Percentiles rank a stretch among this genome's conserved stretches.
Conservation (phyloP, 768 basidiomycete species). For the Calvatia gigantea region DNA sequence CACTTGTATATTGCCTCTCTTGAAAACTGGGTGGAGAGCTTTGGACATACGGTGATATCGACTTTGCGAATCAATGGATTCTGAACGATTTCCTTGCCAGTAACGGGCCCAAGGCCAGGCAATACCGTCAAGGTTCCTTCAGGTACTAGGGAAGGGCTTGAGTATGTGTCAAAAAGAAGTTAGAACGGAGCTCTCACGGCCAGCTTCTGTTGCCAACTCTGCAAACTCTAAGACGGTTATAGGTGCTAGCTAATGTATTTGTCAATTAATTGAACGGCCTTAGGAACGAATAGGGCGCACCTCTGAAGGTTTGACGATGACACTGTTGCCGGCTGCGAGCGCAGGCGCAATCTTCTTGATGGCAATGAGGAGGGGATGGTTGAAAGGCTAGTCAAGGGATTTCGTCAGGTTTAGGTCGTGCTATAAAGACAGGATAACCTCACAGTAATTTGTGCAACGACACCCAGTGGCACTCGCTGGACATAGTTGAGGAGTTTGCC, state of each 20-base stretch:
- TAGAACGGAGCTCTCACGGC: constrained; percentile 38
- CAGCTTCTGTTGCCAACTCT: constrained; percentile 57
- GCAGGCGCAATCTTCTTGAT: constrained; percentile 88
- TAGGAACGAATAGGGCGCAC: constrained; percentile 25
- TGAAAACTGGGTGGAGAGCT: background rate
- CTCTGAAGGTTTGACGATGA: constrained; percentile 83
- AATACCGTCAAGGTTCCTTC: constrained; percentile 69
- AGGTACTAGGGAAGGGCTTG: constrained; percentile 57
- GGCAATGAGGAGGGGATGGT: constrained; percentile 86
- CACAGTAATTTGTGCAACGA: constrained; percentile 87
- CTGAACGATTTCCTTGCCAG: constrained; percentile 62
- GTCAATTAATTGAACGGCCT: background rate
- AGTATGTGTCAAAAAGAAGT: background rate
- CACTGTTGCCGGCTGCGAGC: constrained; percentile 79
- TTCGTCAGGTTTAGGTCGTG: no score
- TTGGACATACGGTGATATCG: constrained; percentile 69
- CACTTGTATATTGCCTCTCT: no score
- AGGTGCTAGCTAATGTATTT: constrained; percentile 57
- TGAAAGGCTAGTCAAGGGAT: constrained; percentile 60
- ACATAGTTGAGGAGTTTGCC: constrained; percentile 80
- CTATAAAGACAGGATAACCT: background rate
- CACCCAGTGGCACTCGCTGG: constrained; percentile 75
- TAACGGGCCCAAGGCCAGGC: constrained; percentile 64
- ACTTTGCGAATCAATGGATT: constrained; percentile 74
- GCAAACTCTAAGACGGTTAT: constrained; percentile 78